These are phyloP conservation scores for Ligustrum vulgare DNA, from an alignment of 257 asterid genomes.

Conservation along the genomic window DNA sequence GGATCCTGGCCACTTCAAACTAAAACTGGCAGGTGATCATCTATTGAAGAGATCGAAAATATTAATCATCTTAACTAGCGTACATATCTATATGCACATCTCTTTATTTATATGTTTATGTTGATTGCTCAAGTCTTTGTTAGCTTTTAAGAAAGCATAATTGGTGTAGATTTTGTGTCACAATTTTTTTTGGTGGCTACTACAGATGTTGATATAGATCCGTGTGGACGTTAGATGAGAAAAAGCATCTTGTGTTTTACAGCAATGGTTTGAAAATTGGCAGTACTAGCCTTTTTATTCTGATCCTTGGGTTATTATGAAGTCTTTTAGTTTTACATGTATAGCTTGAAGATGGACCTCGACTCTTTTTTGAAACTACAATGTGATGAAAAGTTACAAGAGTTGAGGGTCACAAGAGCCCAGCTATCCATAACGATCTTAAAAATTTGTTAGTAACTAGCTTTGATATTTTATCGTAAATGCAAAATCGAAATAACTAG, in stretches of 20 bases:
- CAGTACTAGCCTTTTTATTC: not conserved
- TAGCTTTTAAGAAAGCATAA: not conserved
- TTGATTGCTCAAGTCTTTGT: not conserved
- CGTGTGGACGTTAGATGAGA: not conserved
- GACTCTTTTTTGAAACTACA: not conserved
- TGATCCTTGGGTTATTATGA: not conserved
- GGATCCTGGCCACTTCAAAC: constrained; percentile 45
- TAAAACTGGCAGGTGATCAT: constrained; percentile 43
- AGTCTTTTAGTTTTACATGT: not conserved
- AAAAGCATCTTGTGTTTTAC: not conserved
- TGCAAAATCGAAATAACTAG: not conserved
- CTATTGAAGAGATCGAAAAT: not conserved
- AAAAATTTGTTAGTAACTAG: not conserved
- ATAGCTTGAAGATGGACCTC: not conserved
- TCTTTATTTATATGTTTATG: not conserved
- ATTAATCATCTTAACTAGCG: not conserved
- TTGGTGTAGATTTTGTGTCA: not conserved
- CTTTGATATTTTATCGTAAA: not conserved
- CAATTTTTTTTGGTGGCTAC: not conserved
- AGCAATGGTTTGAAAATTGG: not conserved
- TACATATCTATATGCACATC: not conserved
- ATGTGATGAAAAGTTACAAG: not conserved
- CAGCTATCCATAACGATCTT: not conserved
- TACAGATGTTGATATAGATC: not conserved
- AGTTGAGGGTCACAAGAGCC: not conserved